Percentiles rank a stretch among this genome's conserved stretches.
These are phyloP conservation scores for Larix kaempferi DNA, from an alignment of 75 land plant species.

Conservation along the genomic window DNA sequence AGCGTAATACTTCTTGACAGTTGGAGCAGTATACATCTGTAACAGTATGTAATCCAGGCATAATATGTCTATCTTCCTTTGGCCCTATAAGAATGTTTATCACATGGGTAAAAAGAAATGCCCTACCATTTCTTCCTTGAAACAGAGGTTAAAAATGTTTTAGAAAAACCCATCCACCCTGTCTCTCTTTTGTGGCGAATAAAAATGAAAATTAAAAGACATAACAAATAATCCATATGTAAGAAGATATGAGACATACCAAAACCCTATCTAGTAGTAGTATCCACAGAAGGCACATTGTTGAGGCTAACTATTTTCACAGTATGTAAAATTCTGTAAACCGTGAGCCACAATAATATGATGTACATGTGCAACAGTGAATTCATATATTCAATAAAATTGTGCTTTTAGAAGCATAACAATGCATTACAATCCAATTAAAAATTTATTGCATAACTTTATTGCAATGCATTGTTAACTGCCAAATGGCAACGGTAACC, in stretches of 20 bases:
- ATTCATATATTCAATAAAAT: not conserved
- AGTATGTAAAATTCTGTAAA: not conserved
- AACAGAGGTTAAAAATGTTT: constrained; percentile 3
- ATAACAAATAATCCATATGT: not conserved
- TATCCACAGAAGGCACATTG: not conserved
- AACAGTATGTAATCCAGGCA: constrained; percentile 90
- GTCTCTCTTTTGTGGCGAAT: not conserved
- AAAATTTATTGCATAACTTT: too few species aligned
- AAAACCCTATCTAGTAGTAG: not conserved
- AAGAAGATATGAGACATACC: not conserved
- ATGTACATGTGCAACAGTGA: not conserved
- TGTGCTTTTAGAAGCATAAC: not conserved
- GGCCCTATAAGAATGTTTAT: constrained; percentile 50
- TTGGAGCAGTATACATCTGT: constrained; percentile 72
- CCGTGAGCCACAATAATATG: not conserved
- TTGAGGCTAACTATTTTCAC: not conserved
- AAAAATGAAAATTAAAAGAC: not conserved
- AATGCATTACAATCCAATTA: not conserved
- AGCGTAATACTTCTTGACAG: constrained; percentile 78
- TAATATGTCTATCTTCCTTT: constrained; percentile 78
- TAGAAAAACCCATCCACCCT: not conserved
- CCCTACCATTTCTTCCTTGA: constrained; percentile 87
- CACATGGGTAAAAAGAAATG: constrained; percentile 77
- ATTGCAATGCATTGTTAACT: too few species aligned
- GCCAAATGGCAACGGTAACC: not conserved